phyloP scores from a whole-genome alignment of 768 basidiomycete genomes.

The Stropharia rugosoannulata region DNA sequence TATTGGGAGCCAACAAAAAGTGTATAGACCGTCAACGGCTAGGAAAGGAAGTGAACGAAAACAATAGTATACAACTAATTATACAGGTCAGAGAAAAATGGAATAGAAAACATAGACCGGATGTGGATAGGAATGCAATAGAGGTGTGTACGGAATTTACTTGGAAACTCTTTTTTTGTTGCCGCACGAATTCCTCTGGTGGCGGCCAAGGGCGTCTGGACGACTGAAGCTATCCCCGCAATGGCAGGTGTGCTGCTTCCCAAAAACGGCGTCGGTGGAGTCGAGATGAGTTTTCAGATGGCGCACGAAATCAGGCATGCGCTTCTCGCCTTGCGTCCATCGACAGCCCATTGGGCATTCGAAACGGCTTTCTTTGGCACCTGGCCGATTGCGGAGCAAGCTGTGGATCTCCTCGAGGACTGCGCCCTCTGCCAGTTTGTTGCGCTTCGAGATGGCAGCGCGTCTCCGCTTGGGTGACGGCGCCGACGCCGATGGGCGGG shows the following conservation, averaged over 20 bases:
- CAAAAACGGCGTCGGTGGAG: background rate
- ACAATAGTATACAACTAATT: background rate
- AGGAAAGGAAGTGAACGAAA: background rate
- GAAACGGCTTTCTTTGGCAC: conserved; percentile 10
- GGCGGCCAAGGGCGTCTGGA: conserved; percentile 44
- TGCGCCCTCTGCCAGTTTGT: background rate
- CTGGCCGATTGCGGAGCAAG: no score
- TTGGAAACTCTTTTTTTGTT: conserved; percentile 16
- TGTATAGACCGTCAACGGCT: background rate
- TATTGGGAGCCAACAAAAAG: background rate
- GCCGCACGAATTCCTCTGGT: conserved; percentile 34
- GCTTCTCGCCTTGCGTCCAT: conserved; percentile 47
- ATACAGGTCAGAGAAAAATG: background rate
- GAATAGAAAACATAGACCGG: background rate
- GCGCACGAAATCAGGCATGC: conserved; percentile 58
- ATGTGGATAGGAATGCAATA: background rate
- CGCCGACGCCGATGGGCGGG: no score
- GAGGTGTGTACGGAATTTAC: background rate
- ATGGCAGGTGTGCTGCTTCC: conserved; percentile 14
- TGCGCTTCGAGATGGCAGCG: background rate
- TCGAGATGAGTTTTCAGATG: conserved; percentile 53
- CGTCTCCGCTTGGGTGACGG: no score
- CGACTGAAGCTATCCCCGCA: conserved; percentile 43
- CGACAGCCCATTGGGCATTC: conserved; percentile 43
- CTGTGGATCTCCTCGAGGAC: no score